phyloP scores from a whole-genome alignment of 768 basidiomycete genomes.

The Macrolepiota dolichaula region DNA sequence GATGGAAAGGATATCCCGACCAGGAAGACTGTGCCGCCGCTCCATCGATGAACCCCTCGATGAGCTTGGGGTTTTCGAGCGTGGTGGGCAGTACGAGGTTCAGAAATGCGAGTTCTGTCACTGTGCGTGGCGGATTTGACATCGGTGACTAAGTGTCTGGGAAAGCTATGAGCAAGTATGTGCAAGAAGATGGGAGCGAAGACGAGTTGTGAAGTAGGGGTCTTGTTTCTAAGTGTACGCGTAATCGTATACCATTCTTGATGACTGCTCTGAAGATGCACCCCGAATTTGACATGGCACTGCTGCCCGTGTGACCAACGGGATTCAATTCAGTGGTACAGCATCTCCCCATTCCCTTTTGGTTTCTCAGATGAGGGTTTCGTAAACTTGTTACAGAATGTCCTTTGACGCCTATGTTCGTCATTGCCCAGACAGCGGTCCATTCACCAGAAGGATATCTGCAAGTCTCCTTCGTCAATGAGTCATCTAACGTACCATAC shows the following conservation, averaged over 20 bases:
- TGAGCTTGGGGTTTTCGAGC: slow-evolving; percentile 24
- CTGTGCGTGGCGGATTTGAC: slow-evolving; percentile 15
- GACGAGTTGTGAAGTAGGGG: background rate
- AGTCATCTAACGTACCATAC: no score
- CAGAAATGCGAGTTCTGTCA: slow-evolving; percentile 42
- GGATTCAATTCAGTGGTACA: background rate
- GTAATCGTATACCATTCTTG: background rate
- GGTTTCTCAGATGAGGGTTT: no score
- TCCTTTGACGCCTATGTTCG: no score
- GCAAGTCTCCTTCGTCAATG: no score
- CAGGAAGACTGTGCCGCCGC: slow-evolving; percentile 33
- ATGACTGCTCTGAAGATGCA: background rate
- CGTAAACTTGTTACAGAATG: no score
- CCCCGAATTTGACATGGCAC: background rate
- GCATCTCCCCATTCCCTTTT: background rate
- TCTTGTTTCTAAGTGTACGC: background rate
- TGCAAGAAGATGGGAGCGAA: background rate
- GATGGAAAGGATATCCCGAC: slow-evolving; percentile 36
- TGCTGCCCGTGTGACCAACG: background rate
- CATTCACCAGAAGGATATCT: no score
- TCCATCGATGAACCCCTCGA: slow-evolving; percentile 26
- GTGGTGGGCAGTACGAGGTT: slow-evolving; percentile 27
- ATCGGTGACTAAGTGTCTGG: background rate
- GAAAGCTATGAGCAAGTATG: background rate
- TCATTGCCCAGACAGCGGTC: no score